Percentiles rank a stretch among this genome's conserved stretches.
These are phyloP conservation scores for Malassezia slooffiae DNA, from an alignment of 1,284 basidiomycete species.

Conservation along the genomic window DNA sequence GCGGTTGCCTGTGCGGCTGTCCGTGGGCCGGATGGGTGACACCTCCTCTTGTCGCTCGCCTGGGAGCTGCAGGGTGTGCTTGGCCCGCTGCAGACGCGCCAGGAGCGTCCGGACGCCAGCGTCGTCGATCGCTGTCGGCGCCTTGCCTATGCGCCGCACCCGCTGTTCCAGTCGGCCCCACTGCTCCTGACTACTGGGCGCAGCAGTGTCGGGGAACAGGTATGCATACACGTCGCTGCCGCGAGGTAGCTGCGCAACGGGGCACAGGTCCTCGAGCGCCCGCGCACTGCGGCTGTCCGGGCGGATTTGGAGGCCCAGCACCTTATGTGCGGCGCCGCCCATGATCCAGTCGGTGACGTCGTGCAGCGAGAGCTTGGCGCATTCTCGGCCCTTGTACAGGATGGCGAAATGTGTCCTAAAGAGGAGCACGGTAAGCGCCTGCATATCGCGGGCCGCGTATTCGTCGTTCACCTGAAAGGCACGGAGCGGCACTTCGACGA, in stretches of 20 bases:
- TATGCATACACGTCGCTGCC: too few species aligned
- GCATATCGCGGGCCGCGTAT: not conserved
- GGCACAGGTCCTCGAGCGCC: not conserved
- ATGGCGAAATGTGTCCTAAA: constrained; percentile 9
- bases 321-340: constrained; percentile 1
- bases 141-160: not conserved
- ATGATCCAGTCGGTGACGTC: constrained; percentile 5
- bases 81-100: too few species aligned
- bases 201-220: too few species aligned
- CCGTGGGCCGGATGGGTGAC: too few species aligned
- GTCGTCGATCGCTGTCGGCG: too few species aligned
- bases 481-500: not conserved
- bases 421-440: too few species aligned
- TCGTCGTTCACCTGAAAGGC: not conserved
- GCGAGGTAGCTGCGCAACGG: too few species aligned
- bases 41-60: too few species aligned
- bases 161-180: not conserved
- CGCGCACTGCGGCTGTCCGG: not conserved
- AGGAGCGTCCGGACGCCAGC: too few species aligned
- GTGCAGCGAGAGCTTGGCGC: constrained; percentile 6
- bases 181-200: not conserved
- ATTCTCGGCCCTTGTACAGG: not conserved
- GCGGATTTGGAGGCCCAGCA: constrained; percentile 1
- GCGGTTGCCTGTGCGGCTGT: too few species aligned
- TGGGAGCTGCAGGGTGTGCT: too few species aligned